A percentile compares a stretch with the other conserved stretches of the same genome.
These are phyloP conservation scores for Tetradesmus obliquus DNA, from an alignment of 139 green algal species.

Conservation along the genomic window DNA sequence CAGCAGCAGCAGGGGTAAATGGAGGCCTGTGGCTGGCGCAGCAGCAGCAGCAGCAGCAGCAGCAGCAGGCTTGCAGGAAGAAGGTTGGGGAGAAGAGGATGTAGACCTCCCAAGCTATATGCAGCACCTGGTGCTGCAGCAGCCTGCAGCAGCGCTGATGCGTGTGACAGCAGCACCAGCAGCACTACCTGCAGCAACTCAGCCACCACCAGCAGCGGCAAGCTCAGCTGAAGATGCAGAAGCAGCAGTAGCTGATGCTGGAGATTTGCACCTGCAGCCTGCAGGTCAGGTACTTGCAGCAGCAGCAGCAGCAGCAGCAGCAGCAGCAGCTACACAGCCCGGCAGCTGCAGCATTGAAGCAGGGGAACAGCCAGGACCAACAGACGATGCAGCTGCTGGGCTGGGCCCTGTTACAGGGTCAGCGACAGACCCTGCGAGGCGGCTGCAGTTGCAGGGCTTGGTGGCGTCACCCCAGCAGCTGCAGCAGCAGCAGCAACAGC, in stretches of 20 bases:
- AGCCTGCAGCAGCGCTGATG: background rate
- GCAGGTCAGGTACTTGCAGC: background rate
- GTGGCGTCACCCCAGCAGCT: too few relatives aligned
- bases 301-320: background rate
- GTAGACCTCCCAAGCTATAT: conserved; percentile 22
- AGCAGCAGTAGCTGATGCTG: background rate
- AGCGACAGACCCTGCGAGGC: background rate
- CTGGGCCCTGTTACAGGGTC: background rate
- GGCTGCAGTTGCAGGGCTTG: background rate
- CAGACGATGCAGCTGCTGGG: background rate
- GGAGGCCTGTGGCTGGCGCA: background rate
- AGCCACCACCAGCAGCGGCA: background rate
- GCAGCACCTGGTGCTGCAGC: background rate
- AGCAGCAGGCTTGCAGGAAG: background rate
- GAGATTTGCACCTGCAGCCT: background rate
- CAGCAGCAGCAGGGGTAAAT: background rate
- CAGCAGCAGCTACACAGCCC: background rate
- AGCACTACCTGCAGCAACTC: background rate
- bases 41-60: background rate
- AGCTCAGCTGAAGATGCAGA: background rate
- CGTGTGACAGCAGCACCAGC: background rate
- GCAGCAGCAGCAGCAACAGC: background rate
- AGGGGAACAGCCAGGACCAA: background rate
- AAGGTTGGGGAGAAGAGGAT: background rate
- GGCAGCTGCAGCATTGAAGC: background rate